Evolutionary conservation across 2,329 filamentous ascomycete genomes (phyloP), one percentile per base, ranked within the genome.

Genomic region (Diaporthe capsici): DNA sequence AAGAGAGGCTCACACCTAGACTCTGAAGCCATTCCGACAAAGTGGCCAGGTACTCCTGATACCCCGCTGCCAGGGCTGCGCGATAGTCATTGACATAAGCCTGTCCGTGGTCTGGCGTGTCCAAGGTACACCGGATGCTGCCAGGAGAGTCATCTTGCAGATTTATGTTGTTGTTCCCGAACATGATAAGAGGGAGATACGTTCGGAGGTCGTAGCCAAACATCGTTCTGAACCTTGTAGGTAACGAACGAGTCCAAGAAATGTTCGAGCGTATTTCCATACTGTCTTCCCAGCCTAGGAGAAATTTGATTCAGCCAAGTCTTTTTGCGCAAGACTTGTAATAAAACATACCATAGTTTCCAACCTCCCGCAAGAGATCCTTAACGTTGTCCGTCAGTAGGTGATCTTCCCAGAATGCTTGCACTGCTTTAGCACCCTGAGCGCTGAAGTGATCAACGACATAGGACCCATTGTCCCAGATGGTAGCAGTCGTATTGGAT

Each of bases 361-460:
- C 58, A 42, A 44, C 58, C 2, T 61, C 34, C 2, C 37, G 22
- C 37, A 63, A 17, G 9, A 63, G 39, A 7, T 28, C 37, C 20
- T 47, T 63, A 3, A 63, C 25, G 1, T 31, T 63, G 39, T 47
- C 39, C 60, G 37, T 42, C 39, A 63, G 12, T 5, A 47, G 8
- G 25, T 63, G 78, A 20, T 86, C 71, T 44, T 86, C 83, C 82
- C 82, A 84, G 74, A 86, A 87, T 12, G 82, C 74, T 0, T 79
- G 83, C 1, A 81, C 78, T 0, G 80, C 78, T 53, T 82, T 76
- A 0, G 86, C 86, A 3, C 86, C 86, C 2, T 57, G 61, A 28
- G 79, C 75, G n/a, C 79, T 84, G 76, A 84, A 87, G 77, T 87
- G 84, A 20, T 81, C 79, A 8, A 79, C 78, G 2, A 58, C 71